A percentile compares a stretch with the other conserved stretches of the same genome.
Conservation (phyloP, 2,329 filamentous ascomycete genomes). For the Botrytis elliptica region DNA sequence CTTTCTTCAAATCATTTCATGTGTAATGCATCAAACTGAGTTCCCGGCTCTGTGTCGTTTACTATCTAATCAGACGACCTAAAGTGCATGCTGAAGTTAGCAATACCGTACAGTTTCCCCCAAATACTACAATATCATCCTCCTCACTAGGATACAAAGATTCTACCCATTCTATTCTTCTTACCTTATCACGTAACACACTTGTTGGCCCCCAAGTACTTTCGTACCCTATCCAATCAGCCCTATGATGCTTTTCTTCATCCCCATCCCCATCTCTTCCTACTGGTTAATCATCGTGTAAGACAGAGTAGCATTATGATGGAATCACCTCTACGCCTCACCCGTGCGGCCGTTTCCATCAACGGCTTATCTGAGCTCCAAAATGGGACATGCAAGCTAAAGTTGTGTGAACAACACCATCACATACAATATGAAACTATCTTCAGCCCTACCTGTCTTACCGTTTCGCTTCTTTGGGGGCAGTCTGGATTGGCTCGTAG, state of each 20-base stretch:
- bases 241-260: background rate
- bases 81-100: background rate
- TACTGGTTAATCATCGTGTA: background rate
- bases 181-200: constrained; percentile 10
- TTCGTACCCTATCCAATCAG: constrained; percentile 13
- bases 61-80: background rate
- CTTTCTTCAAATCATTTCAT: background rate
- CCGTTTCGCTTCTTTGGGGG: background rate
- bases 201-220: background rate
- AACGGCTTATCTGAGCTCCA: background rate
- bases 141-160: background rate
- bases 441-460: background rate
- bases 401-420: background rate
- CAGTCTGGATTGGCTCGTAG: background rate
- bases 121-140: background rate
- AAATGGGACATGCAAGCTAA: background rate
- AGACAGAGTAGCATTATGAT: background rate
- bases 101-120: background rate
- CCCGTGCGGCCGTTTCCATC: background rate
- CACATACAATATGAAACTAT: too few species aligned
- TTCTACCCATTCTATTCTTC: background rate
- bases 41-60: background rate
- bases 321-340: background rate
- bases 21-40: background rate
- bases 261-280: background rate